Base-by-base conservation (phyloP, 1,139 yeast species). In the Suhomyces atakaporum region DNA sequence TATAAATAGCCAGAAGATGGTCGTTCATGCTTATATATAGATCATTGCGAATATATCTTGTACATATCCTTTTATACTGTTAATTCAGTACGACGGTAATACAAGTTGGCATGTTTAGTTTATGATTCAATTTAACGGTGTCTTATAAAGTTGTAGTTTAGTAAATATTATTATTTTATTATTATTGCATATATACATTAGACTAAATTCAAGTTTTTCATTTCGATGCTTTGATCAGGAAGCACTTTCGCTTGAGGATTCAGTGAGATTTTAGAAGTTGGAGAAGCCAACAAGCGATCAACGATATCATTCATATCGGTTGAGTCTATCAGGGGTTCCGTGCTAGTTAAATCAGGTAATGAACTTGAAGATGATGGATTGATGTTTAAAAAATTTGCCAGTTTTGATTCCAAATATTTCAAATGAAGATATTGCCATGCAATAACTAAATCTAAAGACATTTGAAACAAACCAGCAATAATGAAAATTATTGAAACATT, bases 401-500 rank as follows among this genome's bases (percentile, higher is more conserved):
- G 13, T 9, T 20, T 24, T 16, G 16, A 15, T 28, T 57, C 55
- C 25, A 45, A 36, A 29, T 50, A 48, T 40, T 52, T 59, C 56
- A 76, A 84, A 54, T 81, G 75, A 33, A 84, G 65, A 55, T 79
- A 89, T 56, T 86, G 95, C 36, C 76, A 77, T 11, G 88, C 89
- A 42, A 88, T 84, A 47, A 81, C 75, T 27, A 85, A 61, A 58
- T 89, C 96, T 42, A 89, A 69, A 12, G 75, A 53, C 77, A 86
- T 85, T 63, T 89, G 97, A 55, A 88, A 82, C 27, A 84, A 61
- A 0, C 92, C 96, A 42, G 95, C 94, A 39, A 81, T 52, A 25
- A 86, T 69, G 56, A 89, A 89, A 28, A 88, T 75, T 5, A 68
- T 51, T 7, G 92, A 81, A 16, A 86, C 77, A 46, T 82, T 74